Conservation (phyloP, 2,329 filamentous ascomycete genomes). For the Aspergillus ibericus region DNA sequence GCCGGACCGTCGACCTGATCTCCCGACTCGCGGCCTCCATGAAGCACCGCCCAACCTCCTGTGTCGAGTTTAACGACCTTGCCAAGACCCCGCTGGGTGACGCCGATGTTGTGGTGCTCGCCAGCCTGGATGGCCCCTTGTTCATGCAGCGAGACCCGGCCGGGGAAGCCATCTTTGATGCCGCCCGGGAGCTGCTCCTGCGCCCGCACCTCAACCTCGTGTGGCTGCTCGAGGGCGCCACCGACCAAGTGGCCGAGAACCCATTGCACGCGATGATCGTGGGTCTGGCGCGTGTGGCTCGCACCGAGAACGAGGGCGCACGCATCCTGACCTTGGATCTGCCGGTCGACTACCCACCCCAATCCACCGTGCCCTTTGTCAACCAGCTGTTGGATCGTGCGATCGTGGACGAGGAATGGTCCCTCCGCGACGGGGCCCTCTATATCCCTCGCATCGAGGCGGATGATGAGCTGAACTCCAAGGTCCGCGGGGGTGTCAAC, state of each 20-base stretch:
- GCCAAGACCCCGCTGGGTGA: not conserved
- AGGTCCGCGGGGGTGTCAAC: not conserved
- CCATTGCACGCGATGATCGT: not conserved
- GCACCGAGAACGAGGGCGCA: not conserved
- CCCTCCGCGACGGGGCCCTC: not conserved
- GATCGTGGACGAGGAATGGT: constrained; percentile 1
- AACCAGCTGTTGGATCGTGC: not conserved
- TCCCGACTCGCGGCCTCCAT: not conserved
- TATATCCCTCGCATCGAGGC: constrained; percentile 5
- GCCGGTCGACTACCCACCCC: not conserved
- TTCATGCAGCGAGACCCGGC: not conserved
- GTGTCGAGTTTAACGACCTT: not conserved
- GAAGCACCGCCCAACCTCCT: not conserved
- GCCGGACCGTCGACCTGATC: not conserved
- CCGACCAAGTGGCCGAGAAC: not conserved
- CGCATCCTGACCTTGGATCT: not conserved
- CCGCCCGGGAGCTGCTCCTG: not conserved
- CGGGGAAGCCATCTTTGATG: not conserved
- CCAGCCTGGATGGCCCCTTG: not conserved
- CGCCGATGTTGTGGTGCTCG: not conserved
- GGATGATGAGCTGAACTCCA: constrained; percentile 1
- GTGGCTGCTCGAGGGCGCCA: constrained; percentile 1
- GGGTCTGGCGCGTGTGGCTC: not conserved
- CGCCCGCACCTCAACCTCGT: not conserved
- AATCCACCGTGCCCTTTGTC: not conserved